These are phyloP conservation scores for Salicornia ramosissima DNA, from an alignment of 148 eudicot species.

Conservation along the genomic window DNA sequence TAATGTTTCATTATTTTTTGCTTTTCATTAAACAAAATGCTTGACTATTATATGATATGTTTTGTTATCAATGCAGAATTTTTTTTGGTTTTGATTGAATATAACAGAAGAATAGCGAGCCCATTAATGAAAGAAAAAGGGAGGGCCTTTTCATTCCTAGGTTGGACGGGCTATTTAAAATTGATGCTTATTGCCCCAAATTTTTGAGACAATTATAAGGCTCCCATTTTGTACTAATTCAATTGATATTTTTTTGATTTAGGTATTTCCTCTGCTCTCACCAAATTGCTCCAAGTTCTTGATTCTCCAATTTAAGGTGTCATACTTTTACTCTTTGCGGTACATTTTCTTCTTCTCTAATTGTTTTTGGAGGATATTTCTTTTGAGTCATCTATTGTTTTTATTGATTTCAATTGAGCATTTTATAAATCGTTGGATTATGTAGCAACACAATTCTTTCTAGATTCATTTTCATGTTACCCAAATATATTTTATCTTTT, in stretches of 20 bases:
- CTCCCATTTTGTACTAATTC: neutral
- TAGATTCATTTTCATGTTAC: too few species aligned
- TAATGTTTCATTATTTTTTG: neutral
- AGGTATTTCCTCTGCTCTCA: neutral
- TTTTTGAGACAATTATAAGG: neutral
- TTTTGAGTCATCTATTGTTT: neutral
- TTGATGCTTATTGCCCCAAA: neutral
- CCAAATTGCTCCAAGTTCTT: neutral
- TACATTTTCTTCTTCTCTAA: neutral
- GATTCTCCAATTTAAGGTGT: neutral
- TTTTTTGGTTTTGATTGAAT: neutral
- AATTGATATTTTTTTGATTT: neutral
- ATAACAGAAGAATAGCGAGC: neutral
- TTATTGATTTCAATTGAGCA: too few species aligned
- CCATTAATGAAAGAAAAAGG: slow-evolving; percentile 14
- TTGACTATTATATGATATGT: neutral
- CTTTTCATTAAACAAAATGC: neutral
- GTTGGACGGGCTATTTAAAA: neutral
- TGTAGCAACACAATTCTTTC: too few species aligned
- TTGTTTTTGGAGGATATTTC: neutral
- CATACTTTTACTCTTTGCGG: neutral
- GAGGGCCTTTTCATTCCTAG: neutral
- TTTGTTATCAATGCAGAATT: slow-evolving; percentile 7
- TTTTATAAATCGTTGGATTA: too few species aligned
- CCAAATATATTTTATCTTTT: too few species aligned